These are phyloP conservation scores for Cordyceps javanica DNA, from an alignment of 2,329 filamentous ascomycete genomes.

Conservation along the genomic window DNA sequence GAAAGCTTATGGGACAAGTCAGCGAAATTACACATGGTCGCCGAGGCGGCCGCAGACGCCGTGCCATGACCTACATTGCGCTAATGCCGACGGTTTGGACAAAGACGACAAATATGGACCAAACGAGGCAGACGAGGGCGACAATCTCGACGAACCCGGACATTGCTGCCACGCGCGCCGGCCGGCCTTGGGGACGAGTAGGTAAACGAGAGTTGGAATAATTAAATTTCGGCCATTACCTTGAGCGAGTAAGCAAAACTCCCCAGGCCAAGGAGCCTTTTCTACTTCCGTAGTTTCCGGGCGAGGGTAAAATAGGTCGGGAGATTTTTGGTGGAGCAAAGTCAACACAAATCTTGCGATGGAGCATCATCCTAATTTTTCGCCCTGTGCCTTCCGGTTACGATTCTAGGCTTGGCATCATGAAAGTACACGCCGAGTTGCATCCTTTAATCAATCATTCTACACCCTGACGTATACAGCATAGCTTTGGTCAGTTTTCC, in stretches of 20 bases:
- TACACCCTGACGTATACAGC: too few relatives aligned
- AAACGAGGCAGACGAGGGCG: slow-evolving; percentile 44
- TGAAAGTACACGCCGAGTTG: not conserved
- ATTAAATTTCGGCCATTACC: not conserved
- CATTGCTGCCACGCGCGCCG: slow-evolving; percentile 20
- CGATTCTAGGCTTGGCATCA: not conserved
- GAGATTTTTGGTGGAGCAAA: not conserved
- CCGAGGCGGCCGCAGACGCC: not conserved
- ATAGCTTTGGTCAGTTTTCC: not conserved
- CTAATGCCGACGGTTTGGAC: slow-evolving; percentile 52
- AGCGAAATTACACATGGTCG: not conserved
- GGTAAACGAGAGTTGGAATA: not conserved
- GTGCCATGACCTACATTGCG: slow-evolving; percentile 43
- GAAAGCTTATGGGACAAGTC: slow-evolving; percentile 34
- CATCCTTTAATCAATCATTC: too few relatives aligned
- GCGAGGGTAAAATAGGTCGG: not conserved
- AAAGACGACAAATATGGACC: slow-evolving; percentile 45
- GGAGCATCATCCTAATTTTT: not conserved
- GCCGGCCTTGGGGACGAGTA: slow-evolving; percentile 3
- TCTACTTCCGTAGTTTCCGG: slow-evolving; percentile 4
- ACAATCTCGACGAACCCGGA: slow-evolving; percentile 27
- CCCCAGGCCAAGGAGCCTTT: slow-evolving; percentile 1
- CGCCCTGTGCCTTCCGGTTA: not conserved
- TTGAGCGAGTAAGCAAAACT: not conserved
- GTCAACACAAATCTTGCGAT: slow-evolving; percentile 1